phyloP scores from a whole-genome alignment of 139 green algal species.

The Coelastrella sp. region DNA sequence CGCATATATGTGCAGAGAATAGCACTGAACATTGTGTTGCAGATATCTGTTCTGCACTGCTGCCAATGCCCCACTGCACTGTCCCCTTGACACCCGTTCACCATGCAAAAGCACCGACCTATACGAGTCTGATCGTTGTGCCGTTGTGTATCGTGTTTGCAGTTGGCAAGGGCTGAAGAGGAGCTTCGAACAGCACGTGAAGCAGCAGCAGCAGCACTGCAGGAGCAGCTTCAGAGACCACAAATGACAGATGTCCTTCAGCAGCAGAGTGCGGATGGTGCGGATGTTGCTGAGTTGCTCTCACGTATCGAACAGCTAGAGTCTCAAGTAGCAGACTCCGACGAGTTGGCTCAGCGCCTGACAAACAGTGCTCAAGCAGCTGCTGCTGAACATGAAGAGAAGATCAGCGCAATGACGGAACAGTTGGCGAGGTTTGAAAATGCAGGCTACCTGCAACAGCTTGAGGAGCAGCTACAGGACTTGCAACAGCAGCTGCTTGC shows the following conservation, averaged over 20 bases:
- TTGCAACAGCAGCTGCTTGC: not conserved
- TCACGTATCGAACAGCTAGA: not conserved
- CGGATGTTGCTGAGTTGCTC: not conserved
- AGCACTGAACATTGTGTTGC: too few relatives aligned
- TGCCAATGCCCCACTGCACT: too few relatives aligned
- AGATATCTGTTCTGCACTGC: too few relatives aligned
- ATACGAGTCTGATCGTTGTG: too few relatives aligned
- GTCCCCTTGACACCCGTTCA: too few relatives aligned
- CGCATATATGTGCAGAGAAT: too few relatives aligned
- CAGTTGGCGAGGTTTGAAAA: not conserved
- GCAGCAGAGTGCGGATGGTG: too few relatives aligned
- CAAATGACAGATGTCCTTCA: too few relatives aligned
- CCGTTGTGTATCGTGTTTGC: not conserved
- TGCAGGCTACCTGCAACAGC: not conserved
- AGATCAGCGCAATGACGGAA: not conserved
- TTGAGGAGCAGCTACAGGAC: not conserved
- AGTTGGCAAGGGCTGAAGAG: conserved; percentile 4
- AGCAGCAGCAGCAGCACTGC: conserved; percentile 32
- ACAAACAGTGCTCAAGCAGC: not conserved
- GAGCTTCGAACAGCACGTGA: not conserved
- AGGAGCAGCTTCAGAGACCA: not conserved
- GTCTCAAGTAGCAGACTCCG: not conserved
- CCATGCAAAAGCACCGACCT: too few relatives aligned
- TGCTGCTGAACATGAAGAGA: not conserved
- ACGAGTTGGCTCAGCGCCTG: not conserved